Conservation (phyloP, 495 filamentous ascomycete genomes). For the Sordaria brevicollis region DNA sequence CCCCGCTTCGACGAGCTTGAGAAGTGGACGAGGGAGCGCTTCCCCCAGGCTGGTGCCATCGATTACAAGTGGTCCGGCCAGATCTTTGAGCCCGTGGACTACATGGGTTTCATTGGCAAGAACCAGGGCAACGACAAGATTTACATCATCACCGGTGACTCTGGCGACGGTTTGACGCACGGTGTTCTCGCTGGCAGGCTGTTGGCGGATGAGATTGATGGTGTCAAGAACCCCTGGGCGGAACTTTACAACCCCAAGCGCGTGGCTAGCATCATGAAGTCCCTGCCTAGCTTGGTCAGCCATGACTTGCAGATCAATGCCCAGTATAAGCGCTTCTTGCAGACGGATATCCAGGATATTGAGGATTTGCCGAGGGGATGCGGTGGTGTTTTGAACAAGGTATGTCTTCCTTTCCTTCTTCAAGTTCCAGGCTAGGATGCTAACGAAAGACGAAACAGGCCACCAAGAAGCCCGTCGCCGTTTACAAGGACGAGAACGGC, state of each 20-base stretch:
- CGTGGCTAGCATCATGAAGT: constrained; percentile 21
- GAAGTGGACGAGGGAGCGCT: constrained; percentile 41
- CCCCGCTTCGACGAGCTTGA: constrained; percentile 37
- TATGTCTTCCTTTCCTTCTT: not conserved
- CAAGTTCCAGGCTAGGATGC: not conserved
- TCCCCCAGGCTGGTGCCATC: constrained; percentile 34
- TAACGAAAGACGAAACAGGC: constrained; percentile 3
- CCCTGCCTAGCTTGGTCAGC: constrained; percentile 26
- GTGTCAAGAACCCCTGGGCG: constrained; percentile 36
- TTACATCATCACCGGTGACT: constrained; percentile 48
- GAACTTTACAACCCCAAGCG: constrained; percentile 40
- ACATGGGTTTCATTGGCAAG: constrained; percentile 44
- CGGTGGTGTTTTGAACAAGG: constrained; percentile 43
- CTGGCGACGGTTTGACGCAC: constrained; percentile 50
- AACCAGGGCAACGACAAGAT: constrained; percentile 41
- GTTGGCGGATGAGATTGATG: constrained; percentile 45
- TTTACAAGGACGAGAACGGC: constrained; percentile 48
- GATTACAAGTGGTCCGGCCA: constrained; percentile 51
- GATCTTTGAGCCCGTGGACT: constrained; percentile 46
- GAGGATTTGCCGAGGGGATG: constrained; percentile 39
- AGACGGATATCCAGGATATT: constrained; percentile 46
- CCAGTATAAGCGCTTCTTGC: constrained; percentile 46
- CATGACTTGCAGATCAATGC: constrained; percentile 44
- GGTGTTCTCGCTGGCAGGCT: constrained; percentile 42
- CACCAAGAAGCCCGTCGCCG: constrained; percentile 33